Percentiles rank a stretch among this genome's conserved stretches.
phyloP scores from a whole-genome alignment of 2,329 filamentous ascomycete genomes.

The Teratosphaeriaceae sp. region DNA sequence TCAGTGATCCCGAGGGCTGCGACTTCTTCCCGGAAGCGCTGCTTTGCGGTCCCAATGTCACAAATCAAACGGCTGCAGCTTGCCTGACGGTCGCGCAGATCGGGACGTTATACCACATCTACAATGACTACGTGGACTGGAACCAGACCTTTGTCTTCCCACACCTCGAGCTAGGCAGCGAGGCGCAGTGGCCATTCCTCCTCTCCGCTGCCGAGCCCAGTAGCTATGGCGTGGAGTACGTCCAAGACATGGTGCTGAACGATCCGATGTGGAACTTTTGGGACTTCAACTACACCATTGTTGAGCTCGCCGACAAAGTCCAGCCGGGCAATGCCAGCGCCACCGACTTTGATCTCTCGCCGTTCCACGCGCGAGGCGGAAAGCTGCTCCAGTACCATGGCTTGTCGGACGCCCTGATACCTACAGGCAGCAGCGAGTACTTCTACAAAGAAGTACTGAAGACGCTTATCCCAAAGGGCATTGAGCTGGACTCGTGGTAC shows the following conservation, averaged over 20 bases:
- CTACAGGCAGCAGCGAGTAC: slow-evolving; percentile 45
- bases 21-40: slow-evolving; percentile 38
- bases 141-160: slow-evolving; percentile 38
- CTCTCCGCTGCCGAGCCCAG: slow-evolving; percentile 33
- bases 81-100: slow-evolving; percentile 43
- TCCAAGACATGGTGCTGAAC: slow-evolving; percentile 37
- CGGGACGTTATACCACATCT: slow-evolving; percentile 36
- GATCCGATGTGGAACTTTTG: slow-evolving; percentile 34
- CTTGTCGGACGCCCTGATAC: slow-evolving; percentile 41
- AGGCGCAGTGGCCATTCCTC: slow-evolving; percentile 31
- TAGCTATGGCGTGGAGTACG: slow-evolving; percentile 32
- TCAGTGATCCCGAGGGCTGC: slow-evolving; percentile 43
- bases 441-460: slow-evolving; percentile 44
- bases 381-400: slow-evolving; percentile 40
- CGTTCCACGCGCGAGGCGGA: slow-evolving; percentile 37
- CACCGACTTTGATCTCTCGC: slow-evolving; percentile 41
- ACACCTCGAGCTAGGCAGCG: slow-evolving; percentile 32
- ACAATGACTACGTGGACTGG: slow-evolving; percentile 35
- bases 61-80: slow-evolving; percentile 19
- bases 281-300: slow-evolving; percentile 34
- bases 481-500: slow-evolving; percentile 35
- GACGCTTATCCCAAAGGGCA: slow-evolving; percentile 28
- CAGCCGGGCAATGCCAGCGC: slow-evolving; percentile 47
- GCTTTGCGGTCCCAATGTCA: slow-evolving; percentile 28
- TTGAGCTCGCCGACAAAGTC: slow-evolving; percentile 32